Evolutionary conservation across 768 basidiomycete genomes (phyloP).

Genomic region (Trametes sanguinea): DNA sequence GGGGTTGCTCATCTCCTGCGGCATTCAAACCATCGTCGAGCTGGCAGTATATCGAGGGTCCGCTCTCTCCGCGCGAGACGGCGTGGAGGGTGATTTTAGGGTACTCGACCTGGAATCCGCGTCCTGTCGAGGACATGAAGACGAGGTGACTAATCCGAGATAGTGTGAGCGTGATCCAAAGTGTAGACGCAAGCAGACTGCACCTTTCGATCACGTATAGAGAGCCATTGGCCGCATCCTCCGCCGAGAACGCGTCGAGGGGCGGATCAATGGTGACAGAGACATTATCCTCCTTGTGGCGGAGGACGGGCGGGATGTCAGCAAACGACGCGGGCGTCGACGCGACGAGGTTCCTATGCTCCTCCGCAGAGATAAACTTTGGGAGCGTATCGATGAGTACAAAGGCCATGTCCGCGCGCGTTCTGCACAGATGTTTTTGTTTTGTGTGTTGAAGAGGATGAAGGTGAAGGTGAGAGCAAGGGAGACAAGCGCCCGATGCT

Average conservation of each 20-base stretch:
- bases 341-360: conserved; percentile 65
- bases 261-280: conserved; percentile 70
- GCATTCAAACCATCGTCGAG: conserved; percentile 51
- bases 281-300: conserved; percentile 73
- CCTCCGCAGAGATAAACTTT: conserved; percentile 55
- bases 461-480: background rate
- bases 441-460: background rate
- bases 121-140: conserved; percentile 70
- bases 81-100: conserved; percentile 93
- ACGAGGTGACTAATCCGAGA: conserved; percentile 58
- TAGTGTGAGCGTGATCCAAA: background rate
- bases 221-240: conserved; percentile 59
- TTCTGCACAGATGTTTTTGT: background rate
- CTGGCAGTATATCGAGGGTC: conserved; percentile 89
- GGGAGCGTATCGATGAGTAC: conserved; percentile 45
- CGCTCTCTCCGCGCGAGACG: conserved; percentile 67
- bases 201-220: conserved; percentile 89
- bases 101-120: conserved; percentile 84
- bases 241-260: conserved; percentile 55
- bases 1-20: background rate
- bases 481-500: background rate
- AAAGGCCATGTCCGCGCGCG: conserved; percentile 16
- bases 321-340: conserved; percentile 84
- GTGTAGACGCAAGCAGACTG: background rate
- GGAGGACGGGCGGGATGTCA: conserved; percentile 82